Conservation (phyloP, 1,139 yeast genomes). For the Candida labiduridarum region DNA sequence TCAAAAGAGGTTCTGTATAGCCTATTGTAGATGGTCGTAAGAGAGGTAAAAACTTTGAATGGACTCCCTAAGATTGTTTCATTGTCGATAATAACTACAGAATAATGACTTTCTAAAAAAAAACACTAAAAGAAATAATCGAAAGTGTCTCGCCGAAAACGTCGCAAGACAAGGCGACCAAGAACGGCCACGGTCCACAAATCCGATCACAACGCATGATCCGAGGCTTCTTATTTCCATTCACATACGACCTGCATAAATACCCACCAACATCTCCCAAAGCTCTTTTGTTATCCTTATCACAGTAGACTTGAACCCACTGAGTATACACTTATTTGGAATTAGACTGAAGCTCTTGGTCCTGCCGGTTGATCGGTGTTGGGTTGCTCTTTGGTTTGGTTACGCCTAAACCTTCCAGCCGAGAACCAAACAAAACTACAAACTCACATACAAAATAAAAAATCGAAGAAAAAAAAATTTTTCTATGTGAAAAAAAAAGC, state of each 20-base stretch:
- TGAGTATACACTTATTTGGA: too few species aligned
- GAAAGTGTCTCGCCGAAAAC: neutral
- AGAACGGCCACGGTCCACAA: neutral
- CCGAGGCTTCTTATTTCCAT: neutral
- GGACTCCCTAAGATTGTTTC: too few species aligned
- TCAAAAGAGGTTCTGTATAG: too few species aligned
- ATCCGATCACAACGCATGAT: neutral
- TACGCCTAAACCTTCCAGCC: neutral
- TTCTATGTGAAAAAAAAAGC: neutral
- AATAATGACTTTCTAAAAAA: neutral
- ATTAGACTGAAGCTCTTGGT: too few species aligned
- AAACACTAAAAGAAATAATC: neutral
- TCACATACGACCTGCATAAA: too few species aligned
- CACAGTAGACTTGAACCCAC: too few species aligned
- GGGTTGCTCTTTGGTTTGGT: too few species aligned
- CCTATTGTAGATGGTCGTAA: neutral
- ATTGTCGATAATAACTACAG: too few species aligned
- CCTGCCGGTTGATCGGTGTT: too few species aligned
- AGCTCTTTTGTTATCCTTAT: too few species aligned
- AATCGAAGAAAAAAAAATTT: neutral
- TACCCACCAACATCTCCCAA: too few species aligned
- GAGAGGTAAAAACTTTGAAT: neutral
- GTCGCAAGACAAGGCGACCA: neutral
- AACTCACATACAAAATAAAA: neutral
- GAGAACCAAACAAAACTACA: neutral